Evolutionary conservation across 2,329 filamentous ascomycete species (phyloP), one percentile per base, ranked within the genome.

Genomic region (Ambrosiella xylebori): DNA sequence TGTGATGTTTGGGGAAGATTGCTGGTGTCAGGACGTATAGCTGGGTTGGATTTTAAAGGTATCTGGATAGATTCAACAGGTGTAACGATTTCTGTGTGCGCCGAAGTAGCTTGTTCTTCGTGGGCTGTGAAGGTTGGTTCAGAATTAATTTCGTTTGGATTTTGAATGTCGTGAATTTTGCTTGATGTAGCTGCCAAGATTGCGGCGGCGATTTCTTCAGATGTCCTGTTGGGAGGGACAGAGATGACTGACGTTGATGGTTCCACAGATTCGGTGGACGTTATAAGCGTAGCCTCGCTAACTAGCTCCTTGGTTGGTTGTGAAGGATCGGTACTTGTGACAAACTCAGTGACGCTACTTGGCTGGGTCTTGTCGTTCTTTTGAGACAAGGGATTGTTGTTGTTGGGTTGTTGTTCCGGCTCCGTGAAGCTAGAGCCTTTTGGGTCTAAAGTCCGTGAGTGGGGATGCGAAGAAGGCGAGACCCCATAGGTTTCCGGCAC

Each of bases 1-100:
- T 56, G 49, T 63, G 58, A 59, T 57, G 62, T 63, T 64, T 57
- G 59, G 54, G 15, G 15, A 37, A 19, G 13, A 47, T 17, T 13
- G 6, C 27, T 36, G 27, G 50, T 54, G 13, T 41, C 13, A 49
- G 17, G n/a, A 52, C 50, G 27, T 27, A 27, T 27, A 27, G 27
- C 27, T 27, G 27, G 27, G 27, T 27, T 27, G 27, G 27, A 27
- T 27, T 27, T 27, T 27, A 3, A 27, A 27, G 27, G 27, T 27
- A 27, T 27, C 4, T 52, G 19, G n/a, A 36, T 51, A 7, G 27
- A 5, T 27, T n/a, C 35, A n/a, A 55, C 51, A 11, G 41, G 44
- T 27, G 27, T 27, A 3, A 3, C 27, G 27, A 27, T 27, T 27
- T 27, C 27, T 27, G 27, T 3, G 4, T 27, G 27, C 1, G 27